Evolutionary conservation across 1,139 yeast species (phyloP).

Genomic region (Pichia sp.): DNA sequence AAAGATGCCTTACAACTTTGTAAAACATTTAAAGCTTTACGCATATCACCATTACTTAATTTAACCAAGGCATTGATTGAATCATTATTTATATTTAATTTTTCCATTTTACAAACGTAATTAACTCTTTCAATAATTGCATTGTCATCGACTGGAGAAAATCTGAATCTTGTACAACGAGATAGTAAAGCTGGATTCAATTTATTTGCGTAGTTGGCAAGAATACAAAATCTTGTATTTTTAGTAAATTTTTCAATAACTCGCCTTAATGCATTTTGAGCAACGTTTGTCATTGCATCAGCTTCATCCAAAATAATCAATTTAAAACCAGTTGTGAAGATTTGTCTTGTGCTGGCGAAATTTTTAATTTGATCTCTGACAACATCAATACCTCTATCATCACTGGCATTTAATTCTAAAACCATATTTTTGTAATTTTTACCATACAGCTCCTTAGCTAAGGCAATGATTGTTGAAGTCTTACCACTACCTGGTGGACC

Average conservation of each 20-base stretch:
- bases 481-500: slow-evolving; percentile 99
- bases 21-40: slow-evolving; percentile 85
- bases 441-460: slow-evolving; percentile 90
- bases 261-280: slow-evolving; percentile 91
- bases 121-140: slow-evolving; percentile 65
- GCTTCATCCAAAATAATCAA: slow-evolving; percentile 94
- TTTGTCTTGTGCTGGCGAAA: slow-evolving; percentile 87
- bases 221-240: slow-evolving; percentile 90
- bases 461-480: slow-evolving; percentile 86
- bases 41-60: slow-evolving; percentile 89
- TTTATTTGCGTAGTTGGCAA: slow-evolving; percentile 95
- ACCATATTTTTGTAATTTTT: slow-evolving; percentile 81
- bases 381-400: slow-evolving; percentile 82
- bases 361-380: slow-evolving; percentile 79
- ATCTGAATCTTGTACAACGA: slow-evolving; percentile 91
- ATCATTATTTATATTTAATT: slow-evolving; percentile 46
- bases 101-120: slow-evolving; percentile 63
- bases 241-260: slow-evolving; percentile 90
- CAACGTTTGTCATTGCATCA: slow-evolving; percentile 96
- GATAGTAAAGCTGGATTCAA: slow-evolving; percentile 90
- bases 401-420: slow-evolving; percentile 81
- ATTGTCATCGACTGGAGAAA: slow-evolving; percentile 66
- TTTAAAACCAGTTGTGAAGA: slow-evolving; percentile 75
- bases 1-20: slow-evolving; percentile 89
- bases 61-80: slow-evolving; percentile 64